Evolutionary conservation across 148 eudicot species (phyloP).

Genomic region (Chenopodium album): DNA sequence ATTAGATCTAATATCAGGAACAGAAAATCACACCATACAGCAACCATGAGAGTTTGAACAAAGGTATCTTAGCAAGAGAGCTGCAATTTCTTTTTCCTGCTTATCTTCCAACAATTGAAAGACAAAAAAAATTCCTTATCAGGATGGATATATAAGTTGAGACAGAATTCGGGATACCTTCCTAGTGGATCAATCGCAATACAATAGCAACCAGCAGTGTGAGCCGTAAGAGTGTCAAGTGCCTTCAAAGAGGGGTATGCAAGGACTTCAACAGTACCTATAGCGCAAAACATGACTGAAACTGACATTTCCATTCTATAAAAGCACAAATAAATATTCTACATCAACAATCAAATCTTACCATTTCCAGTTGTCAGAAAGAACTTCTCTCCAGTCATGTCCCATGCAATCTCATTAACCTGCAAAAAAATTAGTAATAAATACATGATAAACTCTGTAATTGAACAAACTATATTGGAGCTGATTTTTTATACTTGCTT

Average conservation of each 20-base stretch:
- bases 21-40: neutral
- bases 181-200: constrained; percentile 93
- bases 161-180: constrained; percentile 42
- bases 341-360: constrained; percentile 37
- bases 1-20: neutral
- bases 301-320: neutral
- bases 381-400: constrained; percentile 82
- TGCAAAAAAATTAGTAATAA: constrained; percentile 17
- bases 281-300: constrained; percentile 14
- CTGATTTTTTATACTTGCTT: neutral
- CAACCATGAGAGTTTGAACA: neutral
- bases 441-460: neutral
- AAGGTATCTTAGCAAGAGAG: neutral
- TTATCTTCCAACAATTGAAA: neutral
- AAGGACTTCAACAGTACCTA: constrained; percentile 94
- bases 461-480: neutral
- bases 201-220: constrained; percentile 99
- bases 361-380: constrained; percentile 92
- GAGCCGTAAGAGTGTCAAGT: constrained; percentile 91
- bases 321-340: neutral
- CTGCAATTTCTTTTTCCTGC: neutral
- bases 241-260: constrained; percentile 82
- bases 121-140: neutral
- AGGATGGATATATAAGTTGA: neutral
- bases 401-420: constrained; percentile 99